Evolutionary conservation across 495 filamentous ascomycete species (phyloP), one percentile per base, ranked within the genome.

Genomic region (Letharia columbiana): DNA sequence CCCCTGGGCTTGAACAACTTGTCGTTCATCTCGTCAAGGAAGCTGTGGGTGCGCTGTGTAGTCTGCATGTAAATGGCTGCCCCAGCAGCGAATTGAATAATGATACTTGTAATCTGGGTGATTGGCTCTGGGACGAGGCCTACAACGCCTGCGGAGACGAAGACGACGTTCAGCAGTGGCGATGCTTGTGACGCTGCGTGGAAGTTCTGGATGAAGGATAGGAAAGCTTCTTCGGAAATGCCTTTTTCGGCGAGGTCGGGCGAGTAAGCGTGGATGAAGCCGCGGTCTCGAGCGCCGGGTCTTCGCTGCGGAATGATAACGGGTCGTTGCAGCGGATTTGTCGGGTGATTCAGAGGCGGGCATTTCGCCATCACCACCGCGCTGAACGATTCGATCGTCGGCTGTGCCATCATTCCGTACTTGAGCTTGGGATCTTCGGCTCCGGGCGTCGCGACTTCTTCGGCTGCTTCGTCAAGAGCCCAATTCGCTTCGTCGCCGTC

Each of bases 211-310:
- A 79, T 66, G 61, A 80, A 81, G 13, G 73, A 63, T 35, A 78
- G 68, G 58, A 79, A 80, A 11, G 72, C 71, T 9, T 66, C 52
- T 57, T 76, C 69, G 57, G 73, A 67, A 37, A 81, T 79, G 11
- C 73, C 77, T 59, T 69, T 75, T 8, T 72, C 66, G 54, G 68
- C 69, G 11, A 81, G 64, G 31, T 70, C 73, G 10, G 78, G 77
- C 20, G 77, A 68, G 62, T 81, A 81, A 1, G 77, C 75, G 35
- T 73, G 71, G 56, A 74, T 71, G 68, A 79, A 80, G 11, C 74
- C 74, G 12, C 73, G 72, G 8, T 60, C 62, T 41, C 72, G 73
- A 18, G 63, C 59, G 41, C 69, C 71, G 41, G 74, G 72, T 58
- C 70, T 65, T 28, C 72, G 69, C 64, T 75, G 74, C 2, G 71